A percentile compares a stretch with the other conserved stretches of the same genome.
Evolutionary conservation across 2,329 filamentous ascomycete genomes (phyloP).

Genomic region (Penicillium sp.): DNA sequence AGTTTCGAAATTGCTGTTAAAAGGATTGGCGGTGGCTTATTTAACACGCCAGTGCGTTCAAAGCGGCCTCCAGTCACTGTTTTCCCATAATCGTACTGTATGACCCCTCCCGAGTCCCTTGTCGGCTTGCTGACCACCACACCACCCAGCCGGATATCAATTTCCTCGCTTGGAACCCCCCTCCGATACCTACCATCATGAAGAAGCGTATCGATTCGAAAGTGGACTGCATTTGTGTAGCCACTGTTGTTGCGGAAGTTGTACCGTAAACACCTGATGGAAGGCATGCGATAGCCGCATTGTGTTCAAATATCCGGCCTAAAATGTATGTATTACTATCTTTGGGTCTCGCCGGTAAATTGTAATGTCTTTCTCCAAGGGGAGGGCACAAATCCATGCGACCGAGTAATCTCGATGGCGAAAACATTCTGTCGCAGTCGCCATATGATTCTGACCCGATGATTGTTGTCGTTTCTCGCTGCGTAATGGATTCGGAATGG

Average conservation of each 20-base stretch:
- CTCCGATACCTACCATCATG: slow-evolving; percentile 24
- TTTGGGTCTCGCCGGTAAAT: neutral
- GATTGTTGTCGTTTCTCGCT: neutral
- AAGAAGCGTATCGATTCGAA: slow-evolving; percentile 16
- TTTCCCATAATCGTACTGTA: slow-evolving; percentile 24
- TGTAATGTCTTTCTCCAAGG: slow-evolving; percentile 6
- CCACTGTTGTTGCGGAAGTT: slow-evolving; percentile 5
- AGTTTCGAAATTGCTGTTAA: neutral
- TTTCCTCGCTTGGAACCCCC: slow-evolving; percentile 14
- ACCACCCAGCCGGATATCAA: slow-evolving; percentile 5
- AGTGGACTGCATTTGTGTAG: slow-evolving; percentile 4
- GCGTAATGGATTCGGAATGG: neutral
- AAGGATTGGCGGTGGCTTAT: neutral
- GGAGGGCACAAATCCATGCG: slow-evolving; percentile 15
- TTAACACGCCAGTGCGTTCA: slow-evolving; percentile 9
- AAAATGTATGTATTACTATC: slow-evolving; percentile 11
- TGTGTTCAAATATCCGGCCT: slow-evolving; percentile 4
- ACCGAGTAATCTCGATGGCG: slow-evolving; percentile 12
- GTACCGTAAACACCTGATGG: slow-evolving; percentile 5
- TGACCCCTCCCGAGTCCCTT: slow-evolving; percentile 8
- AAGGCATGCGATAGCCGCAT: slow-evolving; percentile 14
- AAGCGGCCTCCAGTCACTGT: slow-evolving; percentile 3
- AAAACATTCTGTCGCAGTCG: neutral
- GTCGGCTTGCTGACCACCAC: slow-evolving; percentile 1
- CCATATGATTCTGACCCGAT: neutral